phyloP scores from a whole-genome alignment of 2,329 filamentous ascomycete genomes.

The Trichothecium roseum region DNA sequence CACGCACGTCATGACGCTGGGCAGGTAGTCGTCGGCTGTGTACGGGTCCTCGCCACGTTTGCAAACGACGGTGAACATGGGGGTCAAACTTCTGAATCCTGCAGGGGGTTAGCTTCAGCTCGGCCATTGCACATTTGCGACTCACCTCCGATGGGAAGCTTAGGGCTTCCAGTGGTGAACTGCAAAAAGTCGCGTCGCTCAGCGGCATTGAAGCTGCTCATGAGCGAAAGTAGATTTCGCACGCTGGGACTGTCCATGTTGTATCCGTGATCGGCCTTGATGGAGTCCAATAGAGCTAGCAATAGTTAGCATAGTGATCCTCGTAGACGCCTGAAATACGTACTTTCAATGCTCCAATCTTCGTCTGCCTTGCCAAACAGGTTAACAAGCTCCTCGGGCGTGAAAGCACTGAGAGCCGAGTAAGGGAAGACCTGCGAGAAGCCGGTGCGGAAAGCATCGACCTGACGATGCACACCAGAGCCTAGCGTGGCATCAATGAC shows the following conservation, averaged over 20 bases:
- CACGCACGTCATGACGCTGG: slow-evolving; percentile 99
- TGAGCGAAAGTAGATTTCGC: slow-evolving; percentile 81
- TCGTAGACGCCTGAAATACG: slow-evolving; percentile 28
- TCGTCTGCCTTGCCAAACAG: slow-evolving; percentile 89
- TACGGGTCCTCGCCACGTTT: slow-evolving; percentile 95
- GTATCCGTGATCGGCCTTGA: slow-evolving; percentile 97
- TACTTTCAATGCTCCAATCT: slow-evolving; percentile 96
- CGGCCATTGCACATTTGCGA: slow-evolving; percentile 8
- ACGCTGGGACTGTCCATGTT: slow-evolving; percentile 98
- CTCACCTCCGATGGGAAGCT: slow-evolving; percentile 93
- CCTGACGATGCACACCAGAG: slow-evolving; percentile 76
- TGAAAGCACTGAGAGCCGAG: slow-evolving; percentile 84
- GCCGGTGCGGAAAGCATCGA: slow-evolving; percentile 81
- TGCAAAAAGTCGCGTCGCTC: slow-evolving; percentile 91
- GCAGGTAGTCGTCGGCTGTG: slow-evolving; percentile 93
- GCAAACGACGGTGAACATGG: slow-evolving; percentile 98
- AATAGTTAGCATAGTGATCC: slow-evolving; percentile 10
- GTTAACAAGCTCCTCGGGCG: slow-evolving; percentile 87
- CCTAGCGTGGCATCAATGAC: slow-evolving; percentile 89
- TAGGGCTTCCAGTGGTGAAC: slow-evolving; percentile 95
- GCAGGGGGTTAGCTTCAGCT: slow-evolving; percentile 2
- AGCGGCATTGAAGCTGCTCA: slow-evolving; percentile 71
- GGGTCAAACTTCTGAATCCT: slow-evolving; percentile 95
- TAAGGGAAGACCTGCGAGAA: slow-evolving; percentile 98
- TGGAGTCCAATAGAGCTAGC: slow-evolving; percentile 85